A percentile compares a stretch with the other conserved stretches of the same genome.
phyloP scores from a whole-genome alignment of 2,329 filamentous ascomycete species.

The Penicillium sp. region DNA sequence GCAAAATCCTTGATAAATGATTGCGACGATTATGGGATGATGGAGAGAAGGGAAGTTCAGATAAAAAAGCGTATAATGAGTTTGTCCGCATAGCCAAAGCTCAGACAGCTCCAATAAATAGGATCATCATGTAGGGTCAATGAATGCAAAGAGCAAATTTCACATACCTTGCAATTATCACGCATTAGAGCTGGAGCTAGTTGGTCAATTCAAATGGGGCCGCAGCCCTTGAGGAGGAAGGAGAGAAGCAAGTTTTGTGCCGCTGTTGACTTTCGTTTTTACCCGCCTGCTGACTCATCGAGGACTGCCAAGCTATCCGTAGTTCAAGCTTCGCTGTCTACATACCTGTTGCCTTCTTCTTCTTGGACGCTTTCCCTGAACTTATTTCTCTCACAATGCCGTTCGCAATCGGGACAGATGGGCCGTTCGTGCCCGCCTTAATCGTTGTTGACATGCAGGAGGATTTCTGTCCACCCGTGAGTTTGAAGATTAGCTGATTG shows the following conservation, averaged over 20 bases:
- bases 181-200: constrained; percentile 25
- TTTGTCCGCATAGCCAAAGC: constrained; percentile 58
- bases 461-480: constrained; percentile 88
- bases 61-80: constrained; percentile 54
- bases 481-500: constrained; percentile 26
- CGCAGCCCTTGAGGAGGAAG: constrained; percentile 29
- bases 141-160: background rate
- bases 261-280: constrained; percentile 10
- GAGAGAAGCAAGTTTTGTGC: constrained; percentile 8
- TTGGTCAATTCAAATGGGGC: constrained; percentile 22
- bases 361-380: background rate
- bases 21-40: background rate
- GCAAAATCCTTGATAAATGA: constrained; percentile 18
- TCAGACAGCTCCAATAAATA: constrained; percentile 78
- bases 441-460: constrained; percentile 87
- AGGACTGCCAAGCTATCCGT: background rate
- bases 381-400: background rate
- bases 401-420: background rate
- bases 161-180: constrained; percentile 31
- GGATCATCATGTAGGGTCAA: constrained; percentile 53
- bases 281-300: constrained; percentile 19
- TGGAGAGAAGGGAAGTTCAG: constrained; percentile 18
- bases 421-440: constrained; percentile 50
- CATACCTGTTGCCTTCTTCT: background rate
- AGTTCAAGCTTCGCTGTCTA: background rate